Evolutionary conservation across 2,329 filamentous ascomycete species (phyloP), one percentile per base, ranked within the genome.

Genomic region (Blastomyces gilchristii): DNA sequence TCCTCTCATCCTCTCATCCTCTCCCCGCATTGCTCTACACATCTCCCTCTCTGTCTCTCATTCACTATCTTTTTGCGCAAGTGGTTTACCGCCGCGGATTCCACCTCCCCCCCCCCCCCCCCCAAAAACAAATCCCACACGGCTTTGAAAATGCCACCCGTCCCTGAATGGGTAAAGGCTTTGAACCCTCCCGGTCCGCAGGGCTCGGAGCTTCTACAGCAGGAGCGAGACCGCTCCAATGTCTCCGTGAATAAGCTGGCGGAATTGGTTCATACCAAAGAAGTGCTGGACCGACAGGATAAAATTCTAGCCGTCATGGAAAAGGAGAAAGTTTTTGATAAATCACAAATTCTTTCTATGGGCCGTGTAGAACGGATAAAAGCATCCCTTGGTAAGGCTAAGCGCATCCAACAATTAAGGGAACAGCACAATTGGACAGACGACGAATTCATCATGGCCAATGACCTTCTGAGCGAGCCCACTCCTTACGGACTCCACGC

Each of bases 341-440:
- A 91, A 77, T 85, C 85, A 2, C 85, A 88, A 67, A 90, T 91
- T 72, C 90, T 90, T 76, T 89, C 89, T 73, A 81, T 84, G 67
- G 87, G 88, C 52, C 80, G 89, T 54, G 80, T 84, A 34, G 87
- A 89, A 66, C 82, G 85, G 58, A 86, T 91, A 69, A 83, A 89
- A 71, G 83, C 82, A 43, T 83, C 89, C 1, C 79, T 93, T 62
- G 87, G 84, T 6, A 80, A 88, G 64, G 87, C 81, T 57, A 92
- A 92, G 81, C 82, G 82, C 60, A 76, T 92, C 69, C 83, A 85
- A 62, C 84, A 87, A 69, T 78, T 93, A 63, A 80, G 83, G 39
- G 80, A 83, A 62, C 77, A 88, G 76, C 81, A 91, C 74, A 81
- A 83, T 64, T 93, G 89, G 89, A 78, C 75, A 7, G 69, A 80